Evolutionary conservation across 441 rosid genomes (phyloP), one percentile per base, ranked within the genome.

Genomic region (Capsella rubella): DNA sequence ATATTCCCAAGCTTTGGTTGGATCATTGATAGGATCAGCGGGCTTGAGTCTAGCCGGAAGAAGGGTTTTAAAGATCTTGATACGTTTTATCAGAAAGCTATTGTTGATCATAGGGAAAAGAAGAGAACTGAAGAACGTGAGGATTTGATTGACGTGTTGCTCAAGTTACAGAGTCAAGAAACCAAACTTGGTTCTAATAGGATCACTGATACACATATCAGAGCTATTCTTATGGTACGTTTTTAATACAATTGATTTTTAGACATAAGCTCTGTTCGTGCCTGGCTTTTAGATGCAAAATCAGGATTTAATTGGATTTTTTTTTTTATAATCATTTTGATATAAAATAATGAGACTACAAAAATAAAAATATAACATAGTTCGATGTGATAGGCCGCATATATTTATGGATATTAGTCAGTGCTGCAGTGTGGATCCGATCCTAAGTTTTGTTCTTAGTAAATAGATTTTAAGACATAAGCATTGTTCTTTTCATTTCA

Each of bases 81-180:
- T 56, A 2, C 43, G 9, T 79, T 86, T 62, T 85, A 80, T 2
- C 77, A 83, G 56, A 73, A 82, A 60, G 81, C 82, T 3, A 77
- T 88, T 28, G 73, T 72, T 7, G 87, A 86, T 61, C 96, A 90
- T 72, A 72, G 79, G 64, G 42, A 75, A 47, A 18, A 70, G 58
- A 15, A 16, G 69, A 84, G 81, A 46, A 55, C 0, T 11, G 71
- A 56, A 34, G 84, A 68, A 15, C 67, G 85, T 0, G 84, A 84
- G 32, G 96, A 90, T 79, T 64, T 90, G 9, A 81, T 90, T 14
- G 85, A 90, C 37, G 84, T 88, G 10, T 64, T 88, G 71, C 78
- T 88, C 8, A 57, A 64, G 54, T 72, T 84, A 32, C 82, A 80
- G 67, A 83, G 68, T 65, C 81, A 86, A 28, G 80, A 79, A 66